Conservation (phyloP, 257 asterid species). For the Datura wrightii region DNA sequence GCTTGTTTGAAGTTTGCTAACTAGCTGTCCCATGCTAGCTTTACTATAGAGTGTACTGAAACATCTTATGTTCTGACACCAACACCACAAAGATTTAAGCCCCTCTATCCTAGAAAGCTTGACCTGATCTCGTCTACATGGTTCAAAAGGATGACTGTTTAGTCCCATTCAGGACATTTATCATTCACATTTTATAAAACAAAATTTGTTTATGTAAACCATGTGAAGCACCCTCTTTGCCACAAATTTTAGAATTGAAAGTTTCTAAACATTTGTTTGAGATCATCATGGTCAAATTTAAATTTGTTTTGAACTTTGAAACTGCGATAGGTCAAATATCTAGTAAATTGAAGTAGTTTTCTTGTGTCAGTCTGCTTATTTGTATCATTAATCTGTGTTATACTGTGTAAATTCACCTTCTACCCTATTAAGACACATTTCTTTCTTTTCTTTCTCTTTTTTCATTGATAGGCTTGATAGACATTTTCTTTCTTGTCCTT, state of each 20-base stretch:
- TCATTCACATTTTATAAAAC: conserved; percentile 13
- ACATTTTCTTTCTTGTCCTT: conserved; percentile 11
- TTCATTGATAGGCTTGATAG: neutral
- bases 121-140: conserved; percentile 6
- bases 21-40: neutral
- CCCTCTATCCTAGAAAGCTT: conserved; percentile 14
- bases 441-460: neutral
- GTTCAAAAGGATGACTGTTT: neutral
- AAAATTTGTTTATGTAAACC: conserved; percentile 6
- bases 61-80: conserved; percentile 27
- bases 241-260: neutral
- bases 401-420: neutral
- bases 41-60: neutral
- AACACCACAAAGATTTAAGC: neutral
- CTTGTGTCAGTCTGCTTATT: conserved; percentile 20
- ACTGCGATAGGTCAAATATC: neutral
- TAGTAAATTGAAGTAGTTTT: neutral
- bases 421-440: conserved; percentile 10
- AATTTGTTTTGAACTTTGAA: conserved; percentile 21
- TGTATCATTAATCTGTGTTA: neutral
- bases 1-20: conserved; percentile 7
- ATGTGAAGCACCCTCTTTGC: conserved; percentile 16
- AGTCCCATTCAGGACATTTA: neutral
- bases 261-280: neutral
- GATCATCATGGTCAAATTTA: conserved; percentile 22